Conservation (phyloP, 2,329 filamentous ascomycete genomes). For the Lasiodiplodia sp. region DNA sequence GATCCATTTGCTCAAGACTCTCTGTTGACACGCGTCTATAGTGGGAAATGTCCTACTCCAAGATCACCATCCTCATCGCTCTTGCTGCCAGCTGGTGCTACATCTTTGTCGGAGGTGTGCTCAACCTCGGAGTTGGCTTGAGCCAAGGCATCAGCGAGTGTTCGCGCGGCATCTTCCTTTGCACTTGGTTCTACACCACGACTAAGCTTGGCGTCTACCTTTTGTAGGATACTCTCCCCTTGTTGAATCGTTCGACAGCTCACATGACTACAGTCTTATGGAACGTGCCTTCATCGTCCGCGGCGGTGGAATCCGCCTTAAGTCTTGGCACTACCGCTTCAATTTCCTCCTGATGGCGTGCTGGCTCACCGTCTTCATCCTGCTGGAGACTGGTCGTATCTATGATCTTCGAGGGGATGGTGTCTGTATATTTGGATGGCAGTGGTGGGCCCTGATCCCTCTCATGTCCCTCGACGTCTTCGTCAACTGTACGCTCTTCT, state of each 20-base stretch:
- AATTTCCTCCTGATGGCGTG: slow-evolving; percentile 14
- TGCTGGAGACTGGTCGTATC: slow-evolving; percentile 8
- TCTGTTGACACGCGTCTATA: not conserved
- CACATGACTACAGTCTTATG: not conserved
- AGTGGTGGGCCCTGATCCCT: slow-evolving; percentile 19
- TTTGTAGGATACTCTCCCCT: not conserved
- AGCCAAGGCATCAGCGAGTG: slow-evolving; percentile 3
- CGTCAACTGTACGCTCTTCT: not conserved
- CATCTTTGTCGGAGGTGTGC: slow-evolving; percentile 12
- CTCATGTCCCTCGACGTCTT: slow-evolving; percentile 15
- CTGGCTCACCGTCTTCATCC: slow-evolving; percentile 6
- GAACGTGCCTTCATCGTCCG: slow-evolving; percentile 16
- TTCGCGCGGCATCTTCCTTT: slow-evolving; percentile 7
- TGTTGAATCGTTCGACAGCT: not conserved
- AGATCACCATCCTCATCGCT: slow-evolving; percentile 9
- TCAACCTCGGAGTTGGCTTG: slow-evolving; percentile 2
- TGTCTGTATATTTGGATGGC: slow-evolving; percentile 10
- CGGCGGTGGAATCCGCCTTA: slow-evolving; percentile 1
- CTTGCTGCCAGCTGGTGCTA: slow-evolving; percentile 15
- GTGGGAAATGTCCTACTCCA: slow-evolving; percentile 6
- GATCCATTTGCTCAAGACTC: not conserved
- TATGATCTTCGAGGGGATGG: not conserved
- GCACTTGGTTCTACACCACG: slow-evolving; percentile 17
- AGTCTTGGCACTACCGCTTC: slow-evolving; percentile 19
- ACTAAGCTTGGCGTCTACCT: slow-evolving; percentile 6